Base-by-base conservation (phyloP, 208 protist species). In the Leishmania arabica region DNA sequence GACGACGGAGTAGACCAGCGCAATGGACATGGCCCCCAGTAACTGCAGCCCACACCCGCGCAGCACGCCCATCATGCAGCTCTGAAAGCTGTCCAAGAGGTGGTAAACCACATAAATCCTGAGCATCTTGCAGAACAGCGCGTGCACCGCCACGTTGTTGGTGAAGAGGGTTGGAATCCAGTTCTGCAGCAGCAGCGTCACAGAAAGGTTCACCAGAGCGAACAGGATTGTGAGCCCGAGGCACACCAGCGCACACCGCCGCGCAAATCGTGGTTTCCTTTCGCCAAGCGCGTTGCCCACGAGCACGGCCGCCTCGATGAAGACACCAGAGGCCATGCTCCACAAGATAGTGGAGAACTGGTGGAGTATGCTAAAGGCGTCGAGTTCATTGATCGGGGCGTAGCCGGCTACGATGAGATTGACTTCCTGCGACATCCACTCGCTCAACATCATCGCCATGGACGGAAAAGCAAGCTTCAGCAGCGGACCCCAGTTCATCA, bases 41-140 rank as follows among this genome's bases (percentile, higher is more conserved):
- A 84, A 69, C 85, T 97, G 92, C 80, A 89, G 60, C 19, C 93
- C 92, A 70, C 91, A 95, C 11, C 91, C 92, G 27, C 92, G 90
- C 72, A 97, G 75, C 21, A 97, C 84, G 21, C 93, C 93, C 91
- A 95, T 95, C 89, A 97, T 93, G 81, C 83, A 89, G 71, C 92
- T 95, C 79, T 97, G 93, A 19, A 93, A 49, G 51, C 81, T 83
- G 77, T 97, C 93, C 65, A 93, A 92, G 49, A 92, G 78, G 82
- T 97, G 92, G 76, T 94, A 97, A 17, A 90, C 71, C 2, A 83
- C 49, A 71, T 92, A 94, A 70, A 84, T 88, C 1, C 64, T 78
- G 3, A 93, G 79, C 60, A 95, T 69, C 27, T 51, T 79, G 34
- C 74, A 51, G 81, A 89, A 90, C 34, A 91, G 79, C 34, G 31